Evolutionary conservation across 345 rosid species (phyloP), one percentile per base, ranked within the genome.

Genomic region (Isatis tinctoria): DNA sequence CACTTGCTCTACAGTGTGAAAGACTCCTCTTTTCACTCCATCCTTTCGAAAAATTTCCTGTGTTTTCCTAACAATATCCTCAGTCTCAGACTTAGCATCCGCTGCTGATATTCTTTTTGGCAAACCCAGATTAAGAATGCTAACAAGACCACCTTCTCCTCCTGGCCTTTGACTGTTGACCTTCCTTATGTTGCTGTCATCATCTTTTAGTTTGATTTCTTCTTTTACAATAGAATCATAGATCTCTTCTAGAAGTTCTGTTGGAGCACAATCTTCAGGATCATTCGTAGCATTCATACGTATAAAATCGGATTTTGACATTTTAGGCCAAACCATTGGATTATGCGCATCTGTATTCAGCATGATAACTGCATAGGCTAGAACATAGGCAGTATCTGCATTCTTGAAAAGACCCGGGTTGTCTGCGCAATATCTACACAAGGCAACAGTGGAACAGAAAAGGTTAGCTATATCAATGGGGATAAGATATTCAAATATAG

Each of bases 331-430:
- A 72, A 90, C 96, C 91, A 88, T 83, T 44, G 96, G 96, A 66
- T 92, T 92, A 80, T 95, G 99, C 3, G 97, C 98, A 82, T 95
- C 99, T 65, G 98, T 88, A 72, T 95, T 95, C 82, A 95, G 74
- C 98, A 95, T 86, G 79, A 95, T 95, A 82, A 95, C 97, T 60
- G 98, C 96, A 82, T 95, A 95, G 69, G 99, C 99, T 79, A 95
- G 99, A 83, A 95, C 94, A 84, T 95, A 95, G 43, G 99, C 99
- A 65, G 99, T 95, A 70, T 95, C 99, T 65, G 99, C 97, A 81
- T 95, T 95, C 82, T 87, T 87, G 82, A 92, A 90, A 60, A 95
- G 96, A 72, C 86, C 97, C 13, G 97, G 97, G 77, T 92, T 92
- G 79, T 92, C 90, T 70, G 98, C 96, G 78, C 97, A 92, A 83